Evolutionary conservation across 1,284 basidiomycete genomes (phyloP).

Genomic region (Mycena sp.): DNA sequence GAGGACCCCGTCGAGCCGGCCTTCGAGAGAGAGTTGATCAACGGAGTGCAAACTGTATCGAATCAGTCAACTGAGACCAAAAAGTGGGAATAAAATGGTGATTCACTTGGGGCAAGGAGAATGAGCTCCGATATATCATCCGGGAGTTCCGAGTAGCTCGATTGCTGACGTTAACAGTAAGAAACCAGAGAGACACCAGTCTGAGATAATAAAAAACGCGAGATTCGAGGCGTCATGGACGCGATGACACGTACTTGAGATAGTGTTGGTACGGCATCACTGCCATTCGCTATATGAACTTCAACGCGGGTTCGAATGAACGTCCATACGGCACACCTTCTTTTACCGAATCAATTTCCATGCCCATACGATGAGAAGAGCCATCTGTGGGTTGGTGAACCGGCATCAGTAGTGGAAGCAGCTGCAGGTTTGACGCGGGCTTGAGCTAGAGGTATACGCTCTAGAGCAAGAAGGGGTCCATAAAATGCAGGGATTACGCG

Average conservation of each 20-base stretch:
- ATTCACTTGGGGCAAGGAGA: constrained; percentile 6
- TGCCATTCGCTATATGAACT: not conserved
- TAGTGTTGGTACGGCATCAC: not conserved
- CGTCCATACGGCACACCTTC: not conserved
- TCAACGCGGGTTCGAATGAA: not conserved
- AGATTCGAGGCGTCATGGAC: not conserved
- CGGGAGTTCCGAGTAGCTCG: constrained; percentile 16
- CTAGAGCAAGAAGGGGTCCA: too few relatives aligned
- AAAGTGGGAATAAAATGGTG: too few relatives aligned
- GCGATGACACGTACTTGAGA: constrained; percentile 6
- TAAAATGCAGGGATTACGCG: too few relatives aligned
- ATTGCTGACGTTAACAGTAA: constrained; percentile 1
- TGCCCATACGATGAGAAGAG: not conserved
- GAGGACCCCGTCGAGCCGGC: too few relatives aligned
- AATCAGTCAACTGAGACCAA: too few relatives aligned
- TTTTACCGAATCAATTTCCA: not conserved
- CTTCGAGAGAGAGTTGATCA: not conserved
- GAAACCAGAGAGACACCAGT: not conserved
- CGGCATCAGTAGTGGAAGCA: too few relatives aligned
- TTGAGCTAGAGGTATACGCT: too few relatives aligned
- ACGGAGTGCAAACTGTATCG: not conserved
- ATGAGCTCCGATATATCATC: constrained; percentile 8
- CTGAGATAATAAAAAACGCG: not conserved
- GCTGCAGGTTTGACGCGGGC: too few relatives aligned
- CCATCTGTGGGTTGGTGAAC: not conserved